Evolutionary conservation across 164 flowering plant species (phyloP), one percentile per base, ranked within the genome.

Genomic region (Magnolia officinalis): DNA sequence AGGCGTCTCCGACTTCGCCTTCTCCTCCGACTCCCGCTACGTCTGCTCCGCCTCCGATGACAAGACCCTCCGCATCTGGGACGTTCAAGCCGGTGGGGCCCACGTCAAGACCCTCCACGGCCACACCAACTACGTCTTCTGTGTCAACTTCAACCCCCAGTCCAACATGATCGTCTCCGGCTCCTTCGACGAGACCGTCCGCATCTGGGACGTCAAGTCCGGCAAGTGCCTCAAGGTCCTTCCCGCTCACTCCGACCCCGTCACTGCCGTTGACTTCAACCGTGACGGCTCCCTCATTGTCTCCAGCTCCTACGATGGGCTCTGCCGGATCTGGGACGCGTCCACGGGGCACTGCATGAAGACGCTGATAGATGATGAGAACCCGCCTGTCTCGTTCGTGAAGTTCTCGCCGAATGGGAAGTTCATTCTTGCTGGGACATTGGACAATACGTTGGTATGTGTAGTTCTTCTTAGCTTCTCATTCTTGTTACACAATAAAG

Each of bases 211-310:
- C 75, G 96, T 93, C 6, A 92, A 90, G 84, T 75, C 85, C 1
- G 98, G 98, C 18, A 92, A 89, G 89, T 94, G 98, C 75, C 76
- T 96, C 63, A 94, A 89, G 87, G 99, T 94, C 51, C 74, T 96
- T 16, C 99, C 98, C 0, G 99, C 98, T 0, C 98, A 94, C 73
- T 96, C 99, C 10, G 97, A 94, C 71, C 98, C 98, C 0, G 98
- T 96, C 13, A 94, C 98, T 0, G 92, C 96, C 1, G 98, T 92
- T 1, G 80, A 86, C 69, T 94, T 91, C 72, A 87, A 94, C 70
- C 78, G 89, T 0, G 97, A 92, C 10, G 98, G 98, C 1, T 78
- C 90, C 8, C 72, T 91, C 71, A 90, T 94, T 65, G 98, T 92
- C 11, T 90, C 95, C 9, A 90, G 98, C 63, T 94, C 98, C 76